These are phyloP conservation scores for Moringa oleifera DNA, from an alignment of 345 rosid species.

Conservation along the genomic window DNA sequence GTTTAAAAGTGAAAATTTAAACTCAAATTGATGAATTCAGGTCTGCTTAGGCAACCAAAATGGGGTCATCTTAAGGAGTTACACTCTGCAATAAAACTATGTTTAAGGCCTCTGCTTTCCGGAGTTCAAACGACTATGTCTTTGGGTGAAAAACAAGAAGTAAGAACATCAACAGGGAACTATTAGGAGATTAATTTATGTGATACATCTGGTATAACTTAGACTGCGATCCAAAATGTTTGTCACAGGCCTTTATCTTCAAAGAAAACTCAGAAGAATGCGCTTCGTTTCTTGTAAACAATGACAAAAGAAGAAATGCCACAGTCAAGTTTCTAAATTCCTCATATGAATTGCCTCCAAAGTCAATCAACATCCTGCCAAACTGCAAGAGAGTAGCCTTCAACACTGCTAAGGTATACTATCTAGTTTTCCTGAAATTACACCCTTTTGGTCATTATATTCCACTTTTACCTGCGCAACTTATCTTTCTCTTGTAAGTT, in stretches of 20 bases:
- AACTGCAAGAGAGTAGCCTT: conserved; percentile 68
- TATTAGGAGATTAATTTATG: not conserved
- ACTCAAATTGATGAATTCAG: conserved; percentile 24
- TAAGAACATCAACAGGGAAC: conserved; percentile 21
- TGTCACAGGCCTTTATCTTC: conserved; percentile 61
- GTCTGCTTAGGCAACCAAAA: conserved; percentile 66
- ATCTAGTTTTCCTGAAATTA: not conserved
- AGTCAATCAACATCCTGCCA: conserved; percentile 65
- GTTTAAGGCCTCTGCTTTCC: conserved; percentile 46
- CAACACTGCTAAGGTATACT: conserved; percentile 67
- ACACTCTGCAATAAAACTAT: conserved; percentile 56
- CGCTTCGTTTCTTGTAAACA: conserved; percentile 68
- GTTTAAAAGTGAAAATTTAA: not conserved
- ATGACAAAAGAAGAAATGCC: conserved; percentile 20
- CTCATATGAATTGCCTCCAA: conserved; percentile 48
- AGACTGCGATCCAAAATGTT: conserved; percentile 7
- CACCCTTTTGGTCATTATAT: too few species aligned
- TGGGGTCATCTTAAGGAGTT: conserved; percentile 79
- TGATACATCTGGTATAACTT: not conserved
- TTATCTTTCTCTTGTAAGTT: not conserved
- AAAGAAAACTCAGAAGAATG: conserved; percentile 34
- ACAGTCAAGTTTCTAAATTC: conserved; percentile 39
- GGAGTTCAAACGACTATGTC: conserved; percentile 30
- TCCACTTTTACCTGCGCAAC: too few species aligned
- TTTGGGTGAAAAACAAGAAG: conserved; percentile 53